Evolutionary conservation across 2,329 filamentous ascomycete genomes (phyloP).

Genomic region (Diplodia mutila): DNA sequence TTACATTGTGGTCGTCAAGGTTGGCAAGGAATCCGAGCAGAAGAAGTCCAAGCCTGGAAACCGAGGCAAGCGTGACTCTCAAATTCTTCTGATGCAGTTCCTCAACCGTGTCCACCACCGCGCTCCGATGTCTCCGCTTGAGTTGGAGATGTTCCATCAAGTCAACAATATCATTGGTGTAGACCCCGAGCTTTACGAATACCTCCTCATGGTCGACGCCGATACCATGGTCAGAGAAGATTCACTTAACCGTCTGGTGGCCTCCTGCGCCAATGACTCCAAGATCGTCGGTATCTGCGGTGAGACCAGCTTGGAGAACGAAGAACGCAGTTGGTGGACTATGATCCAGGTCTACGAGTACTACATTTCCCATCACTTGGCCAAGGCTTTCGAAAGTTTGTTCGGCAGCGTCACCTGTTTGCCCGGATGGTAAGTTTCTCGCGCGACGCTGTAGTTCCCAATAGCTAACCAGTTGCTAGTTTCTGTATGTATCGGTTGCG

Average conservation of each 20-base stretch:
- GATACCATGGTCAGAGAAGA: conserved; percentile 94
- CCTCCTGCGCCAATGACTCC: conserved; percentile 88
- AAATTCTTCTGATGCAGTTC: conserved; percentile 95
- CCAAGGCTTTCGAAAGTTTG: conserved; percentile 96
- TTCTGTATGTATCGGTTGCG: conserved; percentile 98
- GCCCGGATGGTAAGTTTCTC: conserved; percentile 84
- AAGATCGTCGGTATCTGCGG: conserved; percentile 98
- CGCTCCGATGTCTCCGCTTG: conserved; percentile 90
- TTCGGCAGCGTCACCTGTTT: conserved; percentile 99
- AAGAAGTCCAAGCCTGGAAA: conserved; percentile 91
- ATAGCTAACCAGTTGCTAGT: conserved; percentile 55
- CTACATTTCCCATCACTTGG: conserved; percentile 95
- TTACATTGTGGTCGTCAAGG: conserved; percentile 93
- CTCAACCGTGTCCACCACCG: conserved; percentile 97
- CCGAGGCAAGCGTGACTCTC: conserved; percentile 96
- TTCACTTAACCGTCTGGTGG: conserved; percentile 87
- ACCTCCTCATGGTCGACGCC: conserved; percentile 95
- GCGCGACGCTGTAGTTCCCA: not conserved
- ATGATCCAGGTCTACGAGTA: conserved; percentile 99
- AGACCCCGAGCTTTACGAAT: conserved; percentile 96
- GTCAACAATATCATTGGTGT: conserved; percentile 99
- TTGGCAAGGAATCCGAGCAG: conserved; percentile 95
- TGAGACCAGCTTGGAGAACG: conserved; percentile 94
- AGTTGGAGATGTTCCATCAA: conserved; percentile 98
- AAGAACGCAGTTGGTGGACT: conserved; percentile 95